A percentile compares a stretch with the other conserved stretches of the same genome.
Evolutionary conservation across 148 eudicot species (phyloP).

Genomic region (Rhododendron kiyosumense): DNA sequence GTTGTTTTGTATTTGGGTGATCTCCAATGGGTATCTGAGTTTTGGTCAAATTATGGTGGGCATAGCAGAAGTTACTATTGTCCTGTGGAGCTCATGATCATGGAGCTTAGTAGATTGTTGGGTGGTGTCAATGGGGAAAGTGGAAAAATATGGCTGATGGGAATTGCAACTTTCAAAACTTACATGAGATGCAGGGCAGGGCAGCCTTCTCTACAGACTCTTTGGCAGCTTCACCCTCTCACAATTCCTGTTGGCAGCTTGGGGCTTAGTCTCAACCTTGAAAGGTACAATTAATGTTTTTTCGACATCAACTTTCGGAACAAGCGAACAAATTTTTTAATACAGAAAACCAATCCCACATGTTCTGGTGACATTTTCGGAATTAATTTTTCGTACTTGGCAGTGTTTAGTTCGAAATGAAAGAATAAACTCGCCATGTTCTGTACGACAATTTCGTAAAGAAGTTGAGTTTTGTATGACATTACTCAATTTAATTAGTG

Average conservation of each 20-base stretch:
- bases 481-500: neutral
- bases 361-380: neutral
- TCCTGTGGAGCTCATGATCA: conserved; percentile 54
- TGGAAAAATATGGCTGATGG: conserved; percentile 65
- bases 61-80: conserved; percentile 43
- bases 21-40: conserved; percentile 77
- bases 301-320: neutral
- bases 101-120: conserved; percentile 59
- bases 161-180: conserved; percentile 55
- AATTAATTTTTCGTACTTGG: neutral
- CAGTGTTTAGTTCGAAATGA: neutral
- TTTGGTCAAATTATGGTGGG: conserved; percentile 62
- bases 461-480: neutral
- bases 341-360: neutral
- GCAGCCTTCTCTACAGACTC: conserved; percentile 63
- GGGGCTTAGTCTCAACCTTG: conserved; percentile 62
- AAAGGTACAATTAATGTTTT: conserved; percentile 30
- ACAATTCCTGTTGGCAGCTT: conserved; percentile 52
- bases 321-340: neutral
- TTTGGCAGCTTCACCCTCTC: conserved; percentile 75
- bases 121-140: conserved; percentile 41
- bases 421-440: neutral
- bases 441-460: neutral
- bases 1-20: conserved; percentile 79
- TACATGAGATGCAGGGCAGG: conserved; percentile 65